Conservation (phyloP, 1,284 basidiomycete genomes). For the Termitomyces sp. region DNA sequence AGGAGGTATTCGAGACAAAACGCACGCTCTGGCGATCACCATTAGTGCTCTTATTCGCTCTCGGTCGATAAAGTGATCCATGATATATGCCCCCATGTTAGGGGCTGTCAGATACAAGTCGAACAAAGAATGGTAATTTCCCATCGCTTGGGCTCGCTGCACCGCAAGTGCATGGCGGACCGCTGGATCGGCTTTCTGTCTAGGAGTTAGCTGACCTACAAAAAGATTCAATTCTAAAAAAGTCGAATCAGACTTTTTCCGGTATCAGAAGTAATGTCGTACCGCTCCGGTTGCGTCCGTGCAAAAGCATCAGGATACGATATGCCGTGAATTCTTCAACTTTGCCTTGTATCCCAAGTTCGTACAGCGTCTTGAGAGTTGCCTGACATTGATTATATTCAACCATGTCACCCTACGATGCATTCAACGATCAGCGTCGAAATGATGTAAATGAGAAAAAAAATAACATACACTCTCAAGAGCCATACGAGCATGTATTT, state of each 20-base stretch:
- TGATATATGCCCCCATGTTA: conserved; percentile 98
- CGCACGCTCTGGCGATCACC: conserved; percentile 90
- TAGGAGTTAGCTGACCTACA: conserved; percentile 90
- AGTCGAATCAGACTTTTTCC: conserved; percentile 9
- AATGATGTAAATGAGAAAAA: not conserved
- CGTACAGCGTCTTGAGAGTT: conserved; percentile 86
- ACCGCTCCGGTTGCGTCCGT: conserved; percentile 94
- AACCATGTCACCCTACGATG: conserved; percentile 83
- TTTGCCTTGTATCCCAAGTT: conserved; percentile 86
- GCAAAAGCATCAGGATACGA: conserved; percentile 92
- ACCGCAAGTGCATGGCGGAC: conserved; percentile 89
- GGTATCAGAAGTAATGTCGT: conserved; percentile 23
- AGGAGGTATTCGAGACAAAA: conserved; percentile 6
- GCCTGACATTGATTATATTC: conserved; percentile 99
- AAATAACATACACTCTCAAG: conserved; percentile 73
- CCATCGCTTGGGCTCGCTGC: conserved; percentile 83
- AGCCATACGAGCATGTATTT: conserved; percentile 97
- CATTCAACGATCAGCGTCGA: not conserved
- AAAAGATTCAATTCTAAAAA: conserved; percentile 85
- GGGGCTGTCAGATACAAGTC: conserved; percentile 80
- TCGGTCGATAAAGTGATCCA: conserved; percentile 96
- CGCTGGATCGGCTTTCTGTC: conserved; percentile 76
- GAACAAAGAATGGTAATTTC: conserved; percentile 94
- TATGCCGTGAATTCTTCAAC: conserved; percentile 97
- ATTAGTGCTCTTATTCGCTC: conserved; percentile 86